Percentiles rank a stretch among this genome's conserved stretches.
These are phyloP conservation scores for Barnettozyma wickerhamii DNA, from an alignment of 805 yeast species.

Conservation along the genomic window DNA sequence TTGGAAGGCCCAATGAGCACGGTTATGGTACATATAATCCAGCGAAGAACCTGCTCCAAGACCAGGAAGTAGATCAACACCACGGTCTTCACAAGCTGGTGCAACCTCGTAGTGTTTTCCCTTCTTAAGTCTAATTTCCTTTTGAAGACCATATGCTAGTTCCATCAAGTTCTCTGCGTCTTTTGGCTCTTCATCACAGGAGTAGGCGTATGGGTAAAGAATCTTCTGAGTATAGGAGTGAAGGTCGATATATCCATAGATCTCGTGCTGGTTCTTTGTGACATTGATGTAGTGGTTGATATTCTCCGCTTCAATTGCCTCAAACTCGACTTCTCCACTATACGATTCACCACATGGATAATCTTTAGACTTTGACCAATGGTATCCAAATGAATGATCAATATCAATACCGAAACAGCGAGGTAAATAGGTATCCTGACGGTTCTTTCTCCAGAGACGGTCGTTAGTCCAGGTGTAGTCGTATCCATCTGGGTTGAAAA, in stretches of 20 bases:
- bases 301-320: conserved; percentile 52
- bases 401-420: conserved; percentile 80
- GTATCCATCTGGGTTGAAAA: conserved; percentile 89
- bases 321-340: conserved; percentile 71
- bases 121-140: conserved; percentile 58
- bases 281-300: conserved; percentile 44
- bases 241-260: conserved; percentile 75
- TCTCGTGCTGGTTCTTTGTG: conserved; percentile 44
- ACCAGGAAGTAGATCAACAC: conserved; percentile 67
- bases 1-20: conserved; percentile 83
- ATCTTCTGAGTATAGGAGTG: conserved; percentile 86
- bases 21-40: conserved; percentile 79
- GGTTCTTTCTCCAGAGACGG: conserved; percentile 83
- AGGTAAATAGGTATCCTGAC: conserved; percentile 67
- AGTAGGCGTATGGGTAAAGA: conserved; percentile 76
- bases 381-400: conserved; percentile 77
- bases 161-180: conserved; percentile 80
- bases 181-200: conserved; percentile 68
- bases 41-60: conserved; percentile 76
- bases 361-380: conserved; percentile 59
- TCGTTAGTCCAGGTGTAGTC: conserved; percentile 76
- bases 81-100: conserved; percentile 78
- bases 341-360: conserved; percentile 83
- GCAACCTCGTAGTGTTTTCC: conserved; percentile 66
- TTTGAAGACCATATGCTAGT: conserved; percentile 74